Base-by-base conservation (phyloP, 805 yeast species). In the Ogataea saltuana region DNA sequence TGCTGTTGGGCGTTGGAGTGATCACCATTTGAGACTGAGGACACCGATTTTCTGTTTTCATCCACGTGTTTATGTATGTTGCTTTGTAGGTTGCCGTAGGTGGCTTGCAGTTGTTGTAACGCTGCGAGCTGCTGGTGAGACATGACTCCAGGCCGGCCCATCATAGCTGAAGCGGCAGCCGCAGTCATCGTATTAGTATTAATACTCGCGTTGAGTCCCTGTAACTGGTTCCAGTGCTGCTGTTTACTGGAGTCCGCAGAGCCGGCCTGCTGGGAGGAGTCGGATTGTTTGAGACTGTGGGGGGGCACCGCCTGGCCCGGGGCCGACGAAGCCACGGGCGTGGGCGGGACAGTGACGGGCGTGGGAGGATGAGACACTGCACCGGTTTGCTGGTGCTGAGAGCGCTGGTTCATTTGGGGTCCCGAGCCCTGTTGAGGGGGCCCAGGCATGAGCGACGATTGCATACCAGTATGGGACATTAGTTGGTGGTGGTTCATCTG, bases 11-110 rank as follows among this genome's bases (percentile, higher is more conserved):
- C 26, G 41, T 12, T 22, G 12, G 6, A 13, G n/a, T 17, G 7
- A 13, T 16, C 23, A 13, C 23, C 35, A 19, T 34, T 28, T 19
- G 41, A 25, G 2, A 28, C 29, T 11, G 22, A 17, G 13, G 39
- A 17, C 7, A n/a, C 36, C 5, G 46, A 19, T 20, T 44, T 48
- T 11, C 49, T 42, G 28, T 53, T 56, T n/a, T 51, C 56, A 21
- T 49, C 53, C 15, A 50, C 33, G 32, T 56, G 60, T 23, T 48
- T 44, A 18, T 51, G 42, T 5, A 58, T 46, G 35, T 56, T 56
- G 23, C 38, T 55, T 32, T 61, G 63, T 9, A 60, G 37, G 19
- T 48, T 55, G 6, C 65, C 64, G 42, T 61, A 61, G 2, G 65
- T 59, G 16, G 58, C 58, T 40, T 60, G 64, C 16, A 61, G 42